Conservation (phyloP, 805 yeast species). For the Candida hungchunana region DNA sequence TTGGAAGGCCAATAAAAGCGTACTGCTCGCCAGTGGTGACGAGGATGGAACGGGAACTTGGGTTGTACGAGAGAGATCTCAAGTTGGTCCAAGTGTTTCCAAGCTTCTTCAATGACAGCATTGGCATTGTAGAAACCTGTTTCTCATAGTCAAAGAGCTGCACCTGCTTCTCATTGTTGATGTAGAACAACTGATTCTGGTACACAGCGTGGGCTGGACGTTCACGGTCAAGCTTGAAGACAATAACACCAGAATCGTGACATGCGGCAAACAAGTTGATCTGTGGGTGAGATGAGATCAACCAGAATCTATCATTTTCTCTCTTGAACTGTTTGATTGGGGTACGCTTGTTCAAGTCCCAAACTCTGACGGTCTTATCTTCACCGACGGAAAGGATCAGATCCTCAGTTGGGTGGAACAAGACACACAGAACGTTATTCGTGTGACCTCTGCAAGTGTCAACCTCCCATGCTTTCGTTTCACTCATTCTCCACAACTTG, state of each 20-base stretch:
- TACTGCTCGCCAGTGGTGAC: slow-evolving; percentile 76
- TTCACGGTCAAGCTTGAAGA: slow-evolving; percentile 94
- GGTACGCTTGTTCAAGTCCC: slow-evolving; percentile 93
- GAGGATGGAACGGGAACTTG: slow-evolving; percentile 82
- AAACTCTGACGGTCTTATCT: slow-evolving; percentile 91
- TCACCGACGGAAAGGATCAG: slow-evolving; percentile 90
- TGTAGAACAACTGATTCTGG: slow-evolving; percentile 71
- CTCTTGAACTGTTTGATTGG: slow-evolving; percentile 93
- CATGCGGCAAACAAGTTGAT: slow-evolving; percentile 94
- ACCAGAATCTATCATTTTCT: slow-evolving; percentile 94
- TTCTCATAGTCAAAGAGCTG: slow-evolving; percentile 69
- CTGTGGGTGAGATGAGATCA: slow-evolving; percentile 80
- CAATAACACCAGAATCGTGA: slow-evolving; percentile 97
- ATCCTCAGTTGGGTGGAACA: slow-evolving; percentile 93
- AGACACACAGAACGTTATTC: slow-evolving; percentile 81
- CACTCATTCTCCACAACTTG: slow-evolving; percentile 96
- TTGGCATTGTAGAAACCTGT: slow-evolving; percentile 66
- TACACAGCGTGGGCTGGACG: slow-evolving; percentile 81
- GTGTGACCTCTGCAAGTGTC: slow-evolving; percentile 98
- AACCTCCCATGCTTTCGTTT: slow-evolving; percentile 98
- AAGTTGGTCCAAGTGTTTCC: slow-evolving; percentile 86
- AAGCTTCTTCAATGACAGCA: slow-evolving; percentile 76
- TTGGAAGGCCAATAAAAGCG: slow-evolving; percentile 74
- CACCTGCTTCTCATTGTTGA: slow-evolving; percentile 82
- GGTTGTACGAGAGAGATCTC: slow-evolving; percentile 83